phyloP scores from a whole-genome alignment of 768 basidiomycete species.

The Xerocomellus dryophilus region DNA sequence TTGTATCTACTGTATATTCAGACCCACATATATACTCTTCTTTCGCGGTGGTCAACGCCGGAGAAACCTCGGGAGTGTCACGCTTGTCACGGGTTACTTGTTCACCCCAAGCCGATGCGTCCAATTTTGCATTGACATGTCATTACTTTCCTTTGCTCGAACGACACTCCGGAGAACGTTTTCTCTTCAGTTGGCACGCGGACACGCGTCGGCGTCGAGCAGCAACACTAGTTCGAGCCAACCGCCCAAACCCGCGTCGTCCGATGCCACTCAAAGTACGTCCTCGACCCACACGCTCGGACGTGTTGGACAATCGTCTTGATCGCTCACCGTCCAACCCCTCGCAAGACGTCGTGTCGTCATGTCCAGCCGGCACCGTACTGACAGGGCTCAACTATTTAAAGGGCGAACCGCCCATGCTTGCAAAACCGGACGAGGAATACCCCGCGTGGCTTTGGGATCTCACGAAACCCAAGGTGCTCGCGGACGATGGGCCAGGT shows the following conservation, averaged over 20 bases:
- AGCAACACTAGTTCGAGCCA: neutral
- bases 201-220: slow-evolving; percentile 12
- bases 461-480: slow-evolving; percentile 56
- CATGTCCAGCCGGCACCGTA: slow-evolving; percentile 69
- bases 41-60: too few relatives aligned
- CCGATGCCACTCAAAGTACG: slow-evolving; percentile 22
- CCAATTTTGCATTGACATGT: slow-evolving; percentile 15
- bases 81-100: neutral
- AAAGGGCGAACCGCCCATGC: slow-evolving; percentile 74
- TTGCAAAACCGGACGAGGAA: slow-evolving; percentile 75
- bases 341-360: slow-evolving; percentile 40
- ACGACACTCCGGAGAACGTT: slow-evolving; percentile 10
- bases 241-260: slow-evolving; percentile 1
- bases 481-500: slow-evolving; percentile 71
- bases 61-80: neutral
- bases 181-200: slow-evolving; percentile 10
- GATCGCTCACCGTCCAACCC: neutral
- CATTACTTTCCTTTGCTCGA: slow-evolving; percentile 14
- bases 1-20: slow-evolving; percentile 26
- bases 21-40: neutral
- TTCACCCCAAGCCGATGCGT: neutral
- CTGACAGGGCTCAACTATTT: slow-evolving; percentile 80
- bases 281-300: neutral
- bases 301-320: neutral
- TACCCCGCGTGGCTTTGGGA: slow-evolving; percentile 93